Percentiles rank a stretch among this genome's conserved stretches.
Evolutionary conservation across 257 asterid species (phyloP).

Genomic region (Petrea volubilis): DNA sequence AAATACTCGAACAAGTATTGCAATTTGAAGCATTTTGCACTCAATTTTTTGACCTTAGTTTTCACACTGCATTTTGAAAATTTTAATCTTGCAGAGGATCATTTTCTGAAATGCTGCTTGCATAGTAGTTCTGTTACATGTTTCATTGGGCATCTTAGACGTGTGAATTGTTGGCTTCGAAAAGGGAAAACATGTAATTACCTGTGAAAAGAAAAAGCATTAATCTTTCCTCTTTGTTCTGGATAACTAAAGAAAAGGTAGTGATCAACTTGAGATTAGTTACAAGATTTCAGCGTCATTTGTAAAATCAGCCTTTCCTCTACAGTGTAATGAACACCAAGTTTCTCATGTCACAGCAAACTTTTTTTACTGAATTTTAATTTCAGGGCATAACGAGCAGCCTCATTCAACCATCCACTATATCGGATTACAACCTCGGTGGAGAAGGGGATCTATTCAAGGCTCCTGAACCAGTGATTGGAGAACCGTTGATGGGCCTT

Average conservation of each 20-base stretch:
- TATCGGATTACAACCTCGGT: conserved; percentile 84
- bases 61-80: no score
- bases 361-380: conserved; percentile 15
- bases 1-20: neutral
- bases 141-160: neutral
- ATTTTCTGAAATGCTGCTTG: no score
- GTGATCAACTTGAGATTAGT: neutral
- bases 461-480: conserved; percentile 78
- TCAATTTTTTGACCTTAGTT: no score
- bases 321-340: neutral
- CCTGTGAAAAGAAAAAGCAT: no score
- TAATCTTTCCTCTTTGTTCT: no score
- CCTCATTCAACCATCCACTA: conserved; percentile 45
- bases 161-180: neutral
- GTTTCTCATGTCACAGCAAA: neutral
- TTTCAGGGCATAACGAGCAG: conserved; percentile 42
- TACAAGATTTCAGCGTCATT: neutral
- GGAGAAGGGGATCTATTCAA: conserved; percentile 91
- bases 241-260: neutral
- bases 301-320: neutral
- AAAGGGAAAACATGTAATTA: no score
- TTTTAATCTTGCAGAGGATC: neutral
- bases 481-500: conserved; percentile 57
- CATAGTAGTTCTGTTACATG: no score
- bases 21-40: neutral